Percentiles rank a stretch among this genome's conserved stretches.
Evolutionary conservation across 352 stramenopile species (phyloP).

Genomic region (Globisporangium radiosum): DNA sequence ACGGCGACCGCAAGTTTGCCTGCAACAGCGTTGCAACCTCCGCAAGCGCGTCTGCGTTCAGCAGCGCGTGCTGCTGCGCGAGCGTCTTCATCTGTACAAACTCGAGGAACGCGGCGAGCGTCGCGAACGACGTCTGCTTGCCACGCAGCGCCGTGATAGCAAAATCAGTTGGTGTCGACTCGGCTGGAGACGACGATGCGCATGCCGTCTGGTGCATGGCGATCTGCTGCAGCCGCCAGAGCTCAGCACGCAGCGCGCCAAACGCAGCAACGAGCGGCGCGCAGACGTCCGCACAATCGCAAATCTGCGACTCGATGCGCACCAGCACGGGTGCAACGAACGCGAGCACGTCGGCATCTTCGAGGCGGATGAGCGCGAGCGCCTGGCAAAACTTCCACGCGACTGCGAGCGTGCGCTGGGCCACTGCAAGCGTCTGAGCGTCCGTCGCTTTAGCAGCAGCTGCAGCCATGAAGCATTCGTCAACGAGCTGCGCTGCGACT

Average conservation of each 20-base stretch:
- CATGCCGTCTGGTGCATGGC: conserved; percentile 22
- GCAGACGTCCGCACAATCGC: not conserved
- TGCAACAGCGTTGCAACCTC: conserved; percentile 34
- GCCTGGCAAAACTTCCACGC: conserved; percentile 70
- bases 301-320: conserved; percentile 24
- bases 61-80: conserved; percentile 32
- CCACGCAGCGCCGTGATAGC: conserved; percentile 28
- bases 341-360: conserved; percentile 26
- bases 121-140: conserved; percentile 50
- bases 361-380: conserved; percentile 38
- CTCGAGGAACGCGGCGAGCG: conserved; percentile 51
- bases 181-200: not conserved
- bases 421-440: not conserved
- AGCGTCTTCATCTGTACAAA: conserved; percentile 55
- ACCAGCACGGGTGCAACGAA: conserved; percentile 41
- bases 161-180: conserved; percentile 10
- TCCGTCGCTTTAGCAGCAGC: not conserved
- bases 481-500: conserved; percentile 20
- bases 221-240: conserved; percentile 72
- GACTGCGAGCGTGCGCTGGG: conserved; percentile 22
- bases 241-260: conserved; percentile 37
- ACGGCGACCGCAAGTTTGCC: conserved; percentile 58
- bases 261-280: conserved; percentile 6
- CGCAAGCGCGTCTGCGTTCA: conserved; percentile 30
- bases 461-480: conserved; percentile 9